Percentiles rank a stretch among this genome's conserved stretches.
Conservation (phyloP, 2,329 filamentous ascomycete genomes). For the Dothiorella sarmentorum region DNA sequence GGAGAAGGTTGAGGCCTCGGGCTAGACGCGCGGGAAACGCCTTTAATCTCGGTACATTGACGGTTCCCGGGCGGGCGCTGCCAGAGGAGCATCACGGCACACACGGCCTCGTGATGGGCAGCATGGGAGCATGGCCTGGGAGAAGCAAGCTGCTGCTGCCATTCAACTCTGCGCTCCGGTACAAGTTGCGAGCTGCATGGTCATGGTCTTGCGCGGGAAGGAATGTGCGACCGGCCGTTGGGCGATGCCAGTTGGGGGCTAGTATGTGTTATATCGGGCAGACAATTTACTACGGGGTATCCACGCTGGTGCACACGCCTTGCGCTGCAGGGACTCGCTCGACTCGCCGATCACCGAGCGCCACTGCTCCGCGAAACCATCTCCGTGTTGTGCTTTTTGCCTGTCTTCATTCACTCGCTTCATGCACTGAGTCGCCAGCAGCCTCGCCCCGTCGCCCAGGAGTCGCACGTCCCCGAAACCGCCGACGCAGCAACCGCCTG, state of each 20-base stretch:
- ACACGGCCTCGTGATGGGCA: neutral
- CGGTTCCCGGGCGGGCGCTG: neutral
- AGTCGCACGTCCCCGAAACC: constrained; percentile 13
- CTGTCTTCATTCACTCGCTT: neutral
- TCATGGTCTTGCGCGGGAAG: neutral
- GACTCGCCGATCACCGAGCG: constrained; percentile 5
- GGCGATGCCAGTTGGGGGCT: constrained; percentile 1
- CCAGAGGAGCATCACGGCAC: constrained; percentile 3
- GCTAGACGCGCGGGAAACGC: constrained; percentile 10
- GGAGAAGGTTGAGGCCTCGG: constrained; percentile 41
- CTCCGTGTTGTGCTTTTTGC: constrained; percentile 1
- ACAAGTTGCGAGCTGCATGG: neutral
- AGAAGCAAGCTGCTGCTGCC: neutral
- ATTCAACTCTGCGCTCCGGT: neutral
- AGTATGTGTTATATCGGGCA: constrained; percentile 14
- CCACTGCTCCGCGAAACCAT: constrained; percentile 2
- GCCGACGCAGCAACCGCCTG: constrained; percentile 12
- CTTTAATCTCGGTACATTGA: constrained; percentile 15
- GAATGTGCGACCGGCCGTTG: constrained; percentile 15
- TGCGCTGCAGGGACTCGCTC: constrained; percentile 12
- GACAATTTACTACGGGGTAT: constrained; percentile 2
- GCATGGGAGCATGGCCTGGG: neutral
- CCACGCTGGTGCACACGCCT: constrained; percentile 5
- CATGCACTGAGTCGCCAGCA: constrained; percentile 10
- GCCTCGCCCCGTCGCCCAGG: constrained; percentile 4